A percentile compares a stretch with the other conserved stretches of the same genome.
These are phyloP conservation scores for Podospora anserina DNA, from an alignment of 495 filamentous ascomycete species.

Conservation along the genomic window DNA sequence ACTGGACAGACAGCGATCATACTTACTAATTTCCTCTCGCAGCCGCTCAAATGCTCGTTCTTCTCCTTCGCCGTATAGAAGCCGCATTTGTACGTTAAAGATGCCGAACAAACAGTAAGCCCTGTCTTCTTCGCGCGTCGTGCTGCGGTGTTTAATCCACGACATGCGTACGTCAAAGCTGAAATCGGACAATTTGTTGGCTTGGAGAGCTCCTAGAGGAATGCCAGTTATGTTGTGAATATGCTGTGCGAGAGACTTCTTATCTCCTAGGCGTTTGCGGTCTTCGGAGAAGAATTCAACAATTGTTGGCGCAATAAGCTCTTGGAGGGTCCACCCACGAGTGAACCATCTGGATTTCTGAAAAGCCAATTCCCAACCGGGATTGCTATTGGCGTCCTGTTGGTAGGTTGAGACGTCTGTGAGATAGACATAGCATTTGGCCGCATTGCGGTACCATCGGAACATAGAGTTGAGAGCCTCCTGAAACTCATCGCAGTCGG, in stretches of 20 bases:
- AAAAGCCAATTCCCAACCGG: too few species aligned
- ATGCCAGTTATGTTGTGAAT: slow-evolving; percentile 26
- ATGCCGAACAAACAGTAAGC: slow-evolving; percentile 28
- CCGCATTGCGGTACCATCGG: slow-evolving; percentile 33
- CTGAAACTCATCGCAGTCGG: slow-evolving; percentile 35
- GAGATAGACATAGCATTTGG: slow-evolving; percentile 24
- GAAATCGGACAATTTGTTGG: slow-evolving; percentile 5
- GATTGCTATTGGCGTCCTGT: too few species aligned
- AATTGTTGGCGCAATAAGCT: slow-evolving; percentile 13
- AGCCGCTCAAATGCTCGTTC: background rate
- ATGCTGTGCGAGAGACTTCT: slow-evolving; percentile 14
- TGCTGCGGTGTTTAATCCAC: slow-evolving; percentile 24
- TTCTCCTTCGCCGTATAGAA: slow-evolving; percentile 12
- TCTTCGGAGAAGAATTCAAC: slow-evolving; percentile 29
- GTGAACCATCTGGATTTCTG: too few species aligned
- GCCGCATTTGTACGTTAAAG: slow-evolving; percentile 12
- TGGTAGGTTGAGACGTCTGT: too few species aligned
- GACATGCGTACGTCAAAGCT: slow-evolving; percentile 25
- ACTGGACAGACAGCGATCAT: too few species aligned
- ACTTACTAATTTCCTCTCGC: too few species aligned
- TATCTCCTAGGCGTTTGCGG: slow-evolving; percentile 24
- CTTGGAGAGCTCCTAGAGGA: slow-evolving; percentile 1
- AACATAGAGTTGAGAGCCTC: slow-evolving; percentile 50
- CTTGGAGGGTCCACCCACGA: too few species aligned
- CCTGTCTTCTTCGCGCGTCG: slow-evolving; percentile 22